Base-by-base conservation (phyloP, 2,329 filamentous ascomycete species). In the Gaeumannomyces tritici region DNA sequence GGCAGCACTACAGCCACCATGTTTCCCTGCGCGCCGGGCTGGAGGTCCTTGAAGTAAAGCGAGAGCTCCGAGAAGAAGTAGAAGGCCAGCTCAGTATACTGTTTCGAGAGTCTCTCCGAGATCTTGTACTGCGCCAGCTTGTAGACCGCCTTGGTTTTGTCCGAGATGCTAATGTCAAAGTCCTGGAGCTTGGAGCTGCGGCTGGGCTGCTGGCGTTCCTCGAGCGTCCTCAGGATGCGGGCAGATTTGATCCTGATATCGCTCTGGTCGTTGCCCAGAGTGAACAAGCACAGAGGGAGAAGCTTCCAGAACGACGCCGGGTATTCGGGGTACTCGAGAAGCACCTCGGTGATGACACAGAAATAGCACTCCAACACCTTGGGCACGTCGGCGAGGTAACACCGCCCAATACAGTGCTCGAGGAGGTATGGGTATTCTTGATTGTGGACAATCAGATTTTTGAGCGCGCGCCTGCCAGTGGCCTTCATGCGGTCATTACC, bases 121-220 rank as follows among this genome's bases (percentile, higher is more conserved):
- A 96, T 96, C 71, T 98, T 93, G 67, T 97, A 98, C 71, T 99
- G 95, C 0, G 96, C 95, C 57, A 96, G 81, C 76, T 99, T 99
- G 76, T 98, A 99, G 3, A 99, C 93, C 0, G 93, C 93, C 67
- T 96, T 96, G 0, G 96, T 99, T 76, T 97, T 98, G 76, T 99
- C 96, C 0, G 93, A 96, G 63, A 99, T 95, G 72, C 93, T 97
- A 69, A 99, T 98, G 70, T 99, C 95, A 64, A 97, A 96, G 72
- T 99, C 95, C 71, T 96, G 91, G 8, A 99, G 86, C 71, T 96
- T 96, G 1, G 93, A 96, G 66, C 86, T 95, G 67, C 90, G 79
- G 3, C 76, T 76, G 62, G 54, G 60, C 66, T 88, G 85, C 66
- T 95, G 90, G 28, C 91, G 85, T 67, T 92, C 87, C 73, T 98